phyloP scores from a whole-genome alignment of 805 yeast species.

The Yamadazyma paraphyllophila region DNA sequence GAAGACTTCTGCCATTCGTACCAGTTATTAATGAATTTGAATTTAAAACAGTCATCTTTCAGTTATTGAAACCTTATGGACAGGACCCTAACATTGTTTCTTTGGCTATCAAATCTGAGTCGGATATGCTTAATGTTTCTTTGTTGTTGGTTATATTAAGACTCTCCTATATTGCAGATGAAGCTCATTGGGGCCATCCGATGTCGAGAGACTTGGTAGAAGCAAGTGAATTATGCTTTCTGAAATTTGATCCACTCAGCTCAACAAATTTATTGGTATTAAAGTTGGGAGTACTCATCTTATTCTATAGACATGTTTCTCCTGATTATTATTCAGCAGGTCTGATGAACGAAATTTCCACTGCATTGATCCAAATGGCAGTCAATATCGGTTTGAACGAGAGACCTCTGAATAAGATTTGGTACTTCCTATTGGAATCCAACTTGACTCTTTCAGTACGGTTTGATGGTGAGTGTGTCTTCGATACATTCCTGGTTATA shows the following conservation, averaged over 20 bases:
- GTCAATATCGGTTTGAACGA: conserved; percentile 52
- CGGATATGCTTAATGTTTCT: conserved; percentile 40
- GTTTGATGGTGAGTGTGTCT: conserved; percentile 1
- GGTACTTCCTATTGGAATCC: conserved; percentile 2
- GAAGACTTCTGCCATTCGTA: conserved; percentile 41
- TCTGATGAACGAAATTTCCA: background rate
- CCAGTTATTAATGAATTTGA: conserved; percentile 42
- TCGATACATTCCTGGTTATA: background rate
- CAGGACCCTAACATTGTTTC: conserved; percentile 21
- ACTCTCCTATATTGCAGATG: conserved; percentile 23
- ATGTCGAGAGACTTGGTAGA: conserved; percentile 3
- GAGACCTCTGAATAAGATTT: conserved; percentile 1
- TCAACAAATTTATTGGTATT: background rate
- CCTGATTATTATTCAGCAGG: conserved; percentile 1
- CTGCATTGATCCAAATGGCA: conserved; percentile 62
- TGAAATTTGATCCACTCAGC: background rate
- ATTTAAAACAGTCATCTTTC: conserved; percentile 19
- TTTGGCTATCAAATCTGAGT: conserved; percentile 30
- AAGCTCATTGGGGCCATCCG: background rate
- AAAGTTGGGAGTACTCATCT: conserved; percentile 1
- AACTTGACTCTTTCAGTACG: conserved; percentile 1
- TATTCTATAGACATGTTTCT: conserved; percentile 1
- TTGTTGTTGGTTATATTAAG: conserved; percentile 39
- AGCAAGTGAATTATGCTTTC: conserved; percentile 1
- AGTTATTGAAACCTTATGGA: conserved; percentile 20